A percentile compares a stretch with the other conserved stretches of the same genome.
Conservation (phyloP, 2,329 filamentous ascomycete genomes). For the Rutstroemia sp. region DNA sequence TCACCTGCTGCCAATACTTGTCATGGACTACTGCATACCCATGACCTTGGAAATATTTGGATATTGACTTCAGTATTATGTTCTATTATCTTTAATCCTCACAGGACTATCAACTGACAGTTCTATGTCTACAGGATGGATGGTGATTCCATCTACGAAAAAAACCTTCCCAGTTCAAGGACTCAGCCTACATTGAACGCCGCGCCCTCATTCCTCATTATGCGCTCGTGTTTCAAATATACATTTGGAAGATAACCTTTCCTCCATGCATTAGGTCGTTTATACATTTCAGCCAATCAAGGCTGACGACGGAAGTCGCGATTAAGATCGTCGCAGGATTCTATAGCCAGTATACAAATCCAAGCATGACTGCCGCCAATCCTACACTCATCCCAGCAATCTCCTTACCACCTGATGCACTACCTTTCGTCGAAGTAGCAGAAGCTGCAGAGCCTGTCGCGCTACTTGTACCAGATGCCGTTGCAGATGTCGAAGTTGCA, state of each 20-base stretch:
- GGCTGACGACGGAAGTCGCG: background rate
- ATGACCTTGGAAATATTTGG: background rate
- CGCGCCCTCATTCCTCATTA: constrained; percentile 19
- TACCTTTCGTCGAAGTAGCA: constrained; percentile 31
- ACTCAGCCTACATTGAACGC: constrained; percentile 12
- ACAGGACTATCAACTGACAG: background rate
- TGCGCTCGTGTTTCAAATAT: constrained; percentile 14
- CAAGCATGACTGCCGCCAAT: constrained; percentile 43
- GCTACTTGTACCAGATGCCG: constrained; percentile 28
- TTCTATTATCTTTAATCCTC: background rate
- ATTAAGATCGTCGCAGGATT: constrained; percentile 11
- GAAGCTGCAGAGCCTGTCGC: constrained; percentile 27
- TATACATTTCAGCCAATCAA: constrained; percentile 10
- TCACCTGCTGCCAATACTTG: background rate
- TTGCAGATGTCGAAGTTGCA: constrained; percentile 27
- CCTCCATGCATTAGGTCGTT: constrained; percentile 8
- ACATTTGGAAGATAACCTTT: background rate
- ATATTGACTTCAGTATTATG: background rate
- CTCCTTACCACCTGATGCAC: constrained; percentile 39
- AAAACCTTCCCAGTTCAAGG: background rate
- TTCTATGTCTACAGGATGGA: background rate
- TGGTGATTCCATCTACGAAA: background rate
- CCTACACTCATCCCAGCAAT: constrained; percentile 44
- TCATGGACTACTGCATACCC: background rate
- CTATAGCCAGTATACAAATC: constrained; percentile 44